These are phyloP conservation scores for Maudiozyma bulderi DNA, from an alignment of 805 yeast species.

Conservation along the genomic window DNA sequence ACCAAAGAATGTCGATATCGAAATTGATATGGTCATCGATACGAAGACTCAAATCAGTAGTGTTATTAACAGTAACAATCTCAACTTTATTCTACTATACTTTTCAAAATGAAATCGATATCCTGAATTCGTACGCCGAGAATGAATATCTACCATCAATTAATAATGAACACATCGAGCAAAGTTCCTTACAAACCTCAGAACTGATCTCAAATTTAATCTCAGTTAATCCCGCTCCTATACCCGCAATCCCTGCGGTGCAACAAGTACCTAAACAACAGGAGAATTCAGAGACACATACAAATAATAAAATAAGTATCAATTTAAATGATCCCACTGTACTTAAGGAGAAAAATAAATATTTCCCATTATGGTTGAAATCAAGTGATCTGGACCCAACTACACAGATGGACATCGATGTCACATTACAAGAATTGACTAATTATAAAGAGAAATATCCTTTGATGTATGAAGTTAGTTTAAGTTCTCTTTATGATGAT, in stretches of 20 bases:
- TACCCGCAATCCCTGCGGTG: not conserved
- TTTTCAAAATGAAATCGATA: constrained; percentile 29
- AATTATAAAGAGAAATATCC: constrained; percentile 21
- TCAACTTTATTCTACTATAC: constrained; percentile 28
- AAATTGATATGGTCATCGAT: constrained; percentile 10
- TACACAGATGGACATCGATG: constrained; percentile 6
- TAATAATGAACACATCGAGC: constrained; percentile 5
- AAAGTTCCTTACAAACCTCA: not conserved
- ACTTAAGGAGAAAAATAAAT: constrained; percentile 30
- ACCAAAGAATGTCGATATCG: constrained; percentile 8
- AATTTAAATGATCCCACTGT: constrained; percentile 13
- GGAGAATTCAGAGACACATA: no score
- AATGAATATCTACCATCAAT: constrained; percentile 28
- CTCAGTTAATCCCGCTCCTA: not conserved
- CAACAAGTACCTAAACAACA: not conserved
- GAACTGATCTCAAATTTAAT: constrained; percentile 1
- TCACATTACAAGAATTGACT: not conserved
- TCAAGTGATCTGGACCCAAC: constrained; percentile 16
- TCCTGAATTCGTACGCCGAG: constrained; percentile 29
- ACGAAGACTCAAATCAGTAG: constrained; percentile 20
- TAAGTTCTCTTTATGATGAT: constrained; percentile 11
- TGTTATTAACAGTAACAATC: constrained; percentile 22
- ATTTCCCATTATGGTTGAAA: constrained; percentile 29
- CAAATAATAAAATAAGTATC: not conserved
- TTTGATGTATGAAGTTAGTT: constrained; percentile 17